Evolutionary conservation across 139 green algal species (phyloP).

Genomic region (Coelastrella sp.): DNA sequence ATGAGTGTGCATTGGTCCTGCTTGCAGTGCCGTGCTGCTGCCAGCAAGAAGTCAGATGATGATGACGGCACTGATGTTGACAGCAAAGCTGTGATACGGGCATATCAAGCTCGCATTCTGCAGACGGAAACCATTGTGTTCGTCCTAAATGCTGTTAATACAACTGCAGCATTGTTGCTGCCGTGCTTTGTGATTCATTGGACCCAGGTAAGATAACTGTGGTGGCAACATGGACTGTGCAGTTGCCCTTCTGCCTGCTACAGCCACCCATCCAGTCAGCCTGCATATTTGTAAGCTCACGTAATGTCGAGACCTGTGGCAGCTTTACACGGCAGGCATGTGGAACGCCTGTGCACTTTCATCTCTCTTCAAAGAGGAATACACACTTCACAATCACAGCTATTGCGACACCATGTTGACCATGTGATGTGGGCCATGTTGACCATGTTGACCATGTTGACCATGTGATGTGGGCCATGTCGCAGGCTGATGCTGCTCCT

Average conservation of each 20-base stretch:
- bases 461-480: too few species aligned
- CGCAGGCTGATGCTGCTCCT: constrained; percentile 67
- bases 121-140: constrained; percentile 65
- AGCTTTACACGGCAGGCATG: too few species aligned
- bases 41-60: not conserved
- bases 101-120: not conserved
- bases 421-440: too few species aligned
- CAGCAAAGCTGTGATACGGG: constrained; percentile 5
- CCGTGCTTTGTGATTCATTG: constrained; percentile 64
- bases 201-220: constrained; percentile 37
- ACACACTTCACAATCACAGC: too few species aligned
- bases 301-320: too few species aligned
- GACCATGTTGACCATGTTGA: too few species aligned
- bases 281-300: not conserved
- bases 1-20: too few species aligned
- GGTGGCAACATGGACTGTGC: too few species aligned
- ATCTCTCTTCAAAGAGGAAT: too few species aligned
- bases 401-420: too few species aligned
- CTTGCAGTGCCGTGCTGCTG: not conserved
- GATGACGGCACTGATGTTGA: not conserved
- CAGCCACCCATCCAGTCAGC: not conserved
- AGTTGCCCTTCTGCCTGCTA: not conserved
- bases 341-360: too few species aligned
- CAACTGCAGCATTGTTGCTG: constrained; percentile 55
- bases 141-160: constrained; percentile 60